Percentiles rank a stretch among this genome's conserved stretches.
Evolutionary conservation across 805 yeast species (phyloP).

Genomic region (Saccharomycopsis fodiens): DNA sequence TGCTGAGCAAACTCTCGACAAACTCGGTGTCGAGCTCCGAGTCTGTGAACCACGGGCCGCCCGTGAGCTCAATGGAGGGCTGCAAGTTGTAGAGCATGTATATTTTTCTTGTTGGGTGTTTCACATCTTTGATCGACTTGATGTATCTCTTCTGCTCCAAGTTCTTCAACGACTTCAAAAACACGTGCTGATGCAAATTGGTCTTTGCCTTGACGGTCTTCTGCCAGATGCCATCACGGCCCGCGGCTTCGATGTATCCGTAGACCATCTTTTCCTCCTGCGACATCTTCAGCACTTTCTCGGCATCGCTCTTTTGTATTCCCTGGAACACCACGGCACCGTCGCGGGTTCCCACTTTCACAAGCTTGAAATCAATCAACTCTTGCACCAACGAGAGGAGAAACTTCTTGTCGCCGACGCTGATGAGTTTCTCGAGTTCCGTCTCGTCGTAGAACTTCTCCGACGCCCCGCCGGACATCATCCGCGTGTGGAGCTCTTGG

Average conservation of each 20-base stretch:
- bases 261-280: slow-evolving; percentile 89
- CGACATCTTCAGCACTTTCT: slow-evolving; percentile 65
- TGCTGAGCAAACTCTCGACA: slow-evolving; percentile 73
- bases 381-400: slow-evolving; percentile 37
- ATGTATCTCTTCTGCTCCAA: slow-evolving; percentile 76
- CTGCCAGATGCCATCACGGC: slow-evolving; percentile 95
- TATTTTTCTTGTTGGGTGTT: slow-evolving; percentile 88
- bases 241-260: slow-evolving; percentile 84
- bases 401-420: slow-evolving; percentile 32
- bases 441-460: slow-evolving; percentile 55
- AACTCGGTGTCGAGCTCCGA: slow-evolving; percentile 91
- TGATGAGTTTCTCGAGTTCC: slow-evolving; percentile 50
- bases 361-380: slow-evolving; percentile 29
- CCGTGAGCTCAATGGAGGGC: slow-evolving; percentile 93
- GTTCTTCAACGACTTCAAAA: slow-evolving; percentile 69
- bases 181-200: slow-evolving; percentile 87
- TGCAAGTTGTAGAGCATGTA: slow-evolving; percentile 92
- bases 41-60: slow-evolving; percentile 99
- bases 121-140: slow-evolving; percentile 85
- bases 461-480: slow-evolving; percentile 43
- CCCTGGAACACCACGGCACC: slow-evolving; percentile 70
- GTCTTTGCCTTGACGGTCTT: slow-evolving; percentile 84
- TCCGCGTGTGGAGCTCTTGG: slow-evolving; percentile 48
- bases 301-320: slow-evolving; percentile 65
- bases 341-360: slow-evolving; percentile 49